phyloP scores from a whole-genome alignment of 306 rosid species.

The Delonix regia region DNA sequence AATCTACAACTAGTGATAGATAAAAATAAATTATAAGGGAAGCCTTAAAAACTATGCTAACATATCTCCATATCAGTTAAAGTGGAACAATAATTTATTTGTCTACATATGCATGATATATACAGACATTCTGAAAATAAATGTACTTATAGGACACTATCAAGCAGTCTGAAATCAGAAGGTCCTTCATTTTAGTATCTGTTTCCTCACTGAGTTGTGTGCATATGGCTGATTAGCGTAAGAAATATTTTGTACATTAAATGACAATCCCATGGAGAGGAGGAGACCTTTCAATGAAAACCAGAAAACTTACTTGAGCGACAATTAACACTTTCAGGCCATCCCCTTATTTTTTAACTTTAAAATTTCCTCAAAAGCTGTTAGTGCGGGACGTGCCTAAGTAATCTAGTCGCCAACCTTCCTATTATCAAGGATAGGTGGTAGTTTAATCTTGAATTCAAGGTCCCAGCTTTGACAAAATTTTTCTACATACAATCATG shows the following conservation, averaged over 20 bases:
- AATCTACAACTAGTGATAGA: background rate
- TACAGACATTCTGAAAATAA: constrained; percentile 22
- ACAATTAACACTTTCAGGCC: constrained; percentile 56
- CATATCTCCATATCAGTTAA: background rate
- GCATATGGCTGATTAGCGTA: constrained; percentile 26
- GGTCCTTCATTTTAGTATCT: constrained; percentile 39
- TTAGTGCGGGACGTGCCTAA: constrained; percentile 53
- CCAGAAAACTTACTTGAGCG: constrained; percentile 58
- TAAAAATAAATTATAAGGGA: background rate
- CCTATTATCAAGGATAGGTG: constrained; percentile 43
- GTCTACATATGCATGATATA: constrained; percentile 15
- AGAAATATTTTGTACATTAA: constrained; percentile 37
- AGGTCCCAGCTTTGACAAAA: constrained; percentile 53
- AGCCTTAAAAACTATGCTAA: background rate
- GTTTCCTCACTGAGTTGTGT: constrained; percentile 17
- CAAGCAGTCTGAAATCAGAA: constrained; percentile 52
- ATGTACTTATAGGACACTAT: constrained; percentile 55
- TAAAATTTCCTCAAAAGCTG: constrained; percentile 48
- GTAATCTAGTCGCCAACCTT: constrained; percentile 41
- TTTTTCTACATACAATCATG: constrained; percentile 51
- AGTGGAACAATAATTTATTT: background rate
- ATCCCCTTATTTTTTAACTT: constrained; percentile 33
- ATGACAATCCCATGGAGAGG: constrained; percentile 53
- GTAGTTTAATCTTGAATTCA: constrained; percentile 50
- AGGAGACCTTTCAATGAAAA: constrained; percentile 53